These are phyloP conservation scores for Sutorius eximius DNA, from an alignment of 1,284 basidiomycete species.

Conservation along the genomic window DNA sequence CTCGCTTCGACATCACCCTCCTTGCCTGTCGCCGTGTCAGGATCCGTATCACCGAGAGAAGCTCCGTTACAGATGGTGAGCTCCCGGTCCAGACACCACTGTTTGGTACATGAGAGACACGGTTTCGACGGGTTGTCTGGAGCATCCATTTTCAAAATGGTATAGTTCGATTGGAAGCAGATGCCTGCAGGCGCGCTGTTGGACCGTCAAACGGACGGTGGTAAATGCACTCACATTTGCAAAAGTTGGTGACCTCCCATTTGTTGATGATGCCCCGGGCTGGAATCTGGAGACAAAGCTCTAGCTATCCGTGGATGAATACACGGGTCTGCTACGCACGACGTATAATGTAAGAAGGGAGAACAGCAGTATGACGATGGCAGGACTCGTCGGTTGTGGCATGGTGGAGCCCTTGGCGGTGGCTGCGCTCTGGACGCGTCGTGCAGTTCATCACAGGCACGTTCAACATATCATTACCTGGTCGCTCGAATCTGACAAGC, in stretches of 20 bases:
- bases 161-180: slow-evolving; percentile 86
- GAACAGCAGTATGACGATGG: slow-evolving; percentile 19
- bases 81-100: slow-evolving; percentile 94
- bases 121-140: slow-evolving; percentile 86
- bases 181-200: slow-evolving; percentile 58
- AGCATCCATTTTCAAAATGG: slow-evolving; percentile 79
- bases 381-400: slow-evolving; percentile 18
- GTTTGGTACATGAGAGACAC: slow-evolving; percentile 89
- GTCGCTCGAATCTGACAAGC: slow-evolving; percentile 4
- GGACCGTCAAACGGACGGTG: slow-evolving; percentile 1
- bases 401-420: slow-evolving; percentile 17
- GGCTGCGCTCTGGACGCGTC: slow-evolving; percentile 24
- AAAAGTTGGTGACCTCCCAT: slow-evolving; percentile 83
- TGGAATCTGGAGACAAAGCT: slow-evolving; percentile 39
- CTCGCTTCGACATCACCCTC: slow-evolving; percentile 94
- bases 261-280: slow-evolving; percentile 56
- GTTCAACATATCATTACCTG: slow-evolving; percentile 1
- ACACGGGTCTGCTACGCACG: slow-evolving; percentile 26
- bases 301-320: slow-evolving; percentile 7
- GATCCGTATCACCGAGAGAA: slow-evolving; percentile 81
- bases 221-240: slow-evolving; percentile 61
- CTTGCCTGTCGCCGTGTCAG: slow-evolving; percentile 92
- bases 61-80: slow-evolving; percentile 85
- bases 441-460: slow-evolving; percentile 5
- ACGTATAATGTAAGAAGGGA: slow-evolving; percentile 19